These are phyloP conservation scores for Cyberlindnera japonica DNA, from an alignment of 805 yeast genomes.

Conservation along the genomic window DNA sequence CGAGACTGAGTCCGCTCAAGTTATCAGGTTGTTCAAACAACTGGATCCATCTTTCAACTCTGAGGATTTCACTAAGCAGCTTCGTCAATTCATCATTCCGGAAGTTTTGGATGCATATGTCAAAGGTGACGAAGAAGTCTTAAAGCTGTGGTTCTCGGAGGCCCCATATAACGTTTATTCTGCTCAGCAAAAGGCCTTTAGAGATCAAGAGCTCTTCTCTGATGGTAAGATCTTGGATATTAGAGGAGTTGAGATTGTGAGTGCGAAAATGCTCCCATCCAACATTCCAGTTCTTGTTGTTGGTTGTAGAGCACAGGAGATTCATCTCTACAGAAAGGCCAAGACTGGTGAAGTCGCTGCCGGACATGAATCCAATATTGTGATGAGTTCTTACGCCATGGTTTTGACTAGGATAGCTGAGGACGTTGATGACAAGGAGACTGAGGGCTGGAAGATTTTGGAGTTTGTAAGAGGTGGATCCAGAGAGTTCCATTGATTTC, in stretches of 20 bases:
- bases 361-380: constrained; percentile 90
- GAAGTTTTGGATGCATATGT: constrained; percentile 94
- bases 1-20: constrained; percentile 95
- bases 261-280: constrained; percentile 83
- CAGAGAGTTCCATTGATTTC: constrained; percentile 53
- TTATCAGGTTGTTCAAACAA: constrained; percentile 75
- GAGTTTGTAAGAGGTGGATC: constrained; percentile 95
- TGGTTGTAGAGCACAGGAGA: constrained; percentile 95
- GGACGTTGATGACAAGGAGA: constrained; percentile 80
- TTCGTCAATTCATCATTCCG: constrained; percentile 90
- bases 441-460: constrained; percentile 96
- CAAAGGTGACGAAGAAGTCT: constrained; percentile 77
- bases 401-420: constrained; percentile 92
- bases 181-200: constrained; percentile 87
- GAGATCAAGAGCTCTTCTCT: constrained; percentile 85
- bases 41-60: constrained; percentile 87
- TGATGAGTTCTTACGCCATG: constrained; percentile 93
- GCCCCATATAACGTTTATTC: constrained; percentile 95
- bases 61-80: constrained; percentile 73
- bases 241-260: constrained; percentile 89
- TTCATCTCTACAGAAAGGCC: constrained; percentile 80
- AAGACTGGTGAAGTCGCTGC: constrained; percentile 95
- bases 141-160: constrained; percentile 91
- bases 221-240: constrained; percentile 92
- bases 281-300: constrained; percentile 90